Conservation (phyloP, 2,329 filamentous ascomycete species). For the Colletotrichum salicis region DNA sequence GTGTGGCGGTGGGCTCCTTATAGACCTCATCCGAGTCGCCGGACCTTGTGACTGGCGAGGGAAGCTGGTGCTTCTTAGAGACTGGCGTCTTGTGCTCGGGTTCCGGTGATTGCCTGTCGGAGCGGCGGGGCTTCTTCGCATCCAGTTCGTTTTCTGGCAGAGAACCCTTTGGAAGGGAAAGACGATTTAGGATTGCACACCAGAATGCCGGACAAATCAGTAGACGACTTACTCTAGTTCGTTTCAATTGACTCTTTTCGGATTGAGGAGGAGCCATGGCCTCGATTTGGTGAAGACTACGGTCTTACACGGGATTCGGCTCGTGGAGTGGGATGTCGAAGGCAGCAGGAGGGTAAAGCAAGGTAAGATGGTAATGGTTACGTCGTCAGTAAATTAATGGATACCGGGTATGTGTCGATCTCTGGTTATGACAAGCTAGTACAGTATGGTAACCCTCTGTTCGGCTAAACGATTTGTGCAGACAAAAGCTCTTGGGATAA, state of each 20-base stretch:
- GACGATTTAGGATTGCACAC: slow-evolving; percentile 36
- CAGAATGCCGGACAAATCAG: slow-evolving; percentile 37
- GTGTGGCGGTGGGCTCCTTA: slow-evolving; percentile 79
- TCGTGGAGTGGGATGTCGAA: not conserved
- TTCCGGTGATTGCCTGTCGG: slow-evolving; percentile 73
- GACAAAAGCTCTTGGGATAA: slow-evolving; percentile 1
- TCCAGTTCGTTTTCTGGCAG: slow-evolving; percentile 72
- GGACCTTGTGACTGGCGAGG: slow-evolving; percentile 79
- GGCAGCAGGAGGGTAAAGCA: slow-evolving; percentile 2
- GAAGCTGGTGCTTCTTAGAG: slow-evolving; percentile 74
- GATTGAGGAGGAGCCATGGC: slow-evolving; percentile 68
- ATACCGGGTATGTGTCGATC: slow-evolving; percentile 17
- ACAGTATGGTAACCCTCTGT: not conserved
- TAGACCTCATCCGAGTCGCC: slow-evolving; percentile 57
- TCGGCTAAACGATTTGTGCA: slow-evolving; percentile 23
- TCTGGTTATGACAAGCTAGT: slow-evolving; percentile 13
- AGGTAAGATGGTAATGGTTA: not conserved
- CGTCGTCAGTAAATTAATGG: slow-evolving; percentile 16
- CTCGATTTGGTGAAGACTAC: slow-evolving; percentile 7
- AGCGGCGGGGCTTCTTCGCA: slow-evolving; percentile 85
- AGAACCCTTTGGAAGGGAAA: slow-evolving; percentile 65
- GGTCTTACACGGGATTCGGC: slow-evolving; percentile 5
- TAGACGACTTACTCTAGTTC: slow-evolving; percentile 71
- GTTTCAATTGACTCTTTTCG: slow-evolving; percentile 89
- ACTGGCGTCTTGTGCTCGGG: slow-evolving; percentile 66